These are phyloP conservation scores for Paraphaeosphaeria minitans DNA, from an alignment of 2,329 filamentous ascomycete genomes.

Conservation along the genomic window DNA sequence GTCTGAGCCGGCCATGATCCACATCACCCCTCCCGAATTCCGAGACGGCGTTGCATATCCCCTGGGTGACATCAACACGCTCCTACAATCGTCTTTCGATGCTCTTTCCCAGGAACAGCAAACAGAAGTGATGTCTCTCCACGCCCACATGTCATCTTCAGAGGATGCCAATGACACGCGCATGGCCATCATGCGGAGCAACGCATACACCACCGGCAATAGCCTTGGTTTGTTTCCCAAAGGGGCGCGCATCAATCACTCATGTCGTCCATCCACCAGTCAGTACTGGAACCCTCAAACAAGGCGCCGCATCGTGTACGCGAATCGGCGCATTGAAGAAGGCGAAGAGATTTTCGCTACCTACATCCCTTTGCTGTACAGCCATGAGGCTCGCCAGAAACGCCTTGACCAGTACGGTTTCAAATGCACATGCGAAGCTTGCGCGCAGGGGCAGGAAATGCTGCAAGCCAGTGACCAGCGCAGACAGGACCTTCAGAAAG, in stretches of 20 bases:
- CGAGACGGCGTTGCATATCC: conserved; percentile 35
- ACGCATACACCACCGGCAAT: conserved; percentile 42
- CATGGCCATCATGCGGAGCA: conserved; percentile 42
- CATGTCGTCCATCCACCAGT: conserved; percentile 44
- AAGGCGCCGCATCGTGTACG: conserved; percentile 42
- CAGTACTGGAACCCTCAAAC: conserved; percentile 44
- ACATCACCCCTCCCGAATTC: conserved; percentile 34
- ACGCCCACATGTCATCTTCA: conserved; percentile 26
- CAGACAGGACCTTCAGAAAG: conserved; percentile 33
- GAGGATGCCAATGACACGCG: conserved; percentile 31
- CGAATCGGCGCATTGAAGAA: conserved; percentile 41
- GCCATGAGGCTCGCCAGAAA: conserved; percentile 35
- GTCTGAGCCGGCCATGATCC: conserved; percentile 47
- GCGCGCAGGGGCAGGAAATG: conserved; percentile 29
- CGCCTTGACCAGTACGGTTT: conserved; percentile 45
- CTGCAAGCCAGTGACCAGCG: conserved; percentile 33
- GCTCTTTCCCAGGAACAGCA: conserved; percentile 25
- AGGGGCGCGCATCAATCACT: conserved; percentile 46
- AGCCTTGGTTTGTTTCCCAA: conserved; percentile 42
- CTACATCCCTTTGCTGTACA: conserved; percentile 44
- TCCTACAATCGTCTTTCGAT: conserved; percentile 33
- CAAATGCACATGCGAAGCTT: conserved; percentile 45
- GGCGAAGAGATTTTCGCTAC: conserved; percentile 50
- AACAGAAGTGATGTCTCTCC: conserved; percentile 35
- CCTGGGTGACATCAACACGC: conserved; percentile 26